Evolutionary conservation across 169 alveolate genomes (phyloP), one percentile per base, ranked within the genome.

Genomic region (Babesia gibsoni): DNA sequence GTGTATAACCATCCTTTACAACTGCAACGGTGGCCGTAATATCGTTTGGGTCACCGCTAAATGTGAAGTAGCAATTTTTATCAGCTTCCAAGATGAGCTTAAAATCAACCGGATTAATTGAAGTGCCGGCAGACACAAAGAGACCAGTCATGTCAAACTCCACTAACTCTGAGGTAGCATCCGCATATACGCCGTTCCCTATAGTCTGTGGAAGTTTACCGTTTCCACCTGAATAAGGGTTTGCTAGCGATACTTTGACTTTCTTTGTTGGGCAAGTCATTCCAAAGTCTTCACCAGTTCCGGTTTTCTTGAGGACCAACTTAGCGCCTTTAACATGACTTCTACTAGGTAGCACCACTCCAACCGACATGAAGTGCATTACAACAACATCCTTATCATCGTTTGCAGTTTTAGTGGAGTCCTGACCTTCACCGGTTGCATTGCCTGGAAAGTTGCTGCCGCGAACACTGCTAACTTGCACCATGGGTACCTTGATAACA

Each of bases 61-160:
- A 65, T 4, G 67, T 42, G 73, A 52, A 75, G 73, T 75, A 75
- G 23, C 84, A 75, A 63, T 27, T 14, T 12, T 53, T 37, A 23
- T 75, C 84, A 25, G 58, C 45, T 33, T 75, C 84, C 16, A 75
- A 25, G 73, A 75, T 52, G 36, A 69, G 37, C 81, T 79, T 65
- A 61, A 75, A 59, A 63, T 65, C 78, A 33, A 30, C 33, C 52
- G 18, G 42, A n/a, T 61, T 29, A 20, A 23, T 27, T n/a, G 52
- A 25, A n/a, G 29, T 56, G 16, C 45, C 42, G 6, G 18, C 64
- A 14, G 41, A 69, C 30, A 12, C 39, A 53, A 69, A 56, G 43
- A 54, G 27, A 45, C 41, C 22, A 64, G 70, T 45, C 35, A 69
- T 8, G 52, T 69, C 81, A 32, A 36, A 43, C 18, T 54, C 23